These are phyloP conservation scores for Allium sativum DNA, from an alignment of 106 monocot species.

Conservation along the genomic window DNA sequence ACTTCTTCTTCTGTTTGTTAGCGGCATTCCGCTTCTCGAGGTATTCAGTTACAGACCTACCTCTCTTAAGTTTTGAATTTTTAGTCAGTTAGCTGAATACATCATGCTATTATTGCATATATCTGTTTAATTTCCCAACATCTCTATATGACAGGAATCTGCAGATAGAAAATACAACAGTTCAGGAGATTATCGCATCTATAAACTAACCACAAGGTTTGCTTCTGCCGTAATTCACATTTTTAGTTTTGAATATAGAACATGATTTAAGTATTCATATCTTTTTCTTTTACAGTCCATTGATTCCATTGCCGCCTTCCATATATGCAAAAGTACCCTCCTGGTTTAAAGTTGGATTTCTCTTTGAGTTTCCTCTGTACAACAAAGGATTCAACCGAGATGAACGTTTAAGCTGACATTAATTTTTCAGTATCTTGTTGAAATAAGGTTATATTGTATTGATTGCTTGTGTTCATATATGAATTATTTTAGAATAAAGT, in stretches of 20 bases:
- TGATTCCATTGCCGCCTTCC: conserved; percentile 62
- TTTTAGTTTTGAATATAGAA: no score
- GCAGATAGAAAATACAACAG: conserved; percentile 53
- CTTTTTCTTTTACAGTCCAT: conserved; percentile 45
- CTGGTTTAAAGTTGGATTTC: conserved; percentile 68
- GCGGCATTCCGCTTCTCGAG: conserved; percentile 95
- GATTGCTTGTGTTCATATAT: no score
- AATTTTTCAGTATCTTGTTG: no score
- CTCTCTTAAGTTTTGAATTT: no score
- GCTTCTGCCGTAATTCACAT: neutral
- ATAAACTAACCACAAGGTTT: conserved; percentile 79
- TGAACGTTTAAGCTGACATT: conserved; percentile 13
- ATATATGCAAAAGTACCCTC: conserved; percentile 57
- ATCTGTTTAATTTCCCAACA: no score
- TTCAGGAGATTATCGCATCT: conserved; percentile 47
- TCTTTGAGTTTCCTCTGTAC: conserved; percentile 90
- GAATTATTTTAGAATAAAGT: no score
- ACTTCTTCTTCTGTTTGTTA: conserved; percentile 78
- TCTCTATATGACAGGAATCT: conserved; percentile 36
- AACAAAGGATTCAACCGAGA: conserved; percentile 25
- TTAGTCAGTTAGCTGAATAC: no score
- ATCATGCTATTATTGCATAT: no score
- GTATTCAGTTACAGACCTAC: conserved; percentile 13
- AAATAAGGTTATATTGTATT: no score
- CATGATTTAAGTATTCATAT: neutral